Evolutionary conservation across 306 rosid species (phyloP).

Genomic region (Cucumis cinereus): DNA sequence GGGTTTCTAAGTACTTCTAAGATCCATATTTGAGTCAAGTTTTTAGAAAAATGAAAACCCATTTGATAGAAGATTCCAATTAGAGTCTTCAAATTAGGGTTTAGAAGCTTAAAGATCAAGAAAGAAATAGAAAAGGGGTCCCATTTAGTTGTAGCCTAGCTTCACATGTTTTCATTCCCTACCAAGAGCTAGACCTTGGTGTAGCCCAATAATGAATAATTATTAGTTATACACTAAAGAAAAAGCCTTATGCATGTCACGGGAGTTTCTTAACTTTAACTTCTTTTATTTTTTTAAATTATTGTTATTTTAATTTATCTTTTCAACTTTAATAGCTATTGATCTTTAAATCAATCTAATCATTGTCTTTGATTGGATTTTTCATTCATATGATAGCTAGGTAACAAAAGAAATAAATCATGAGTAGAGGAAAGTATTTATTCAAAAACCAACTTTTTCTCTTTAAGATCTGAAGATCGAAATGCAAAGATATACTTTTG

Average conservation of each 20-base stretch:
- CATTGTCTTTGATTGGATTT: neutral
- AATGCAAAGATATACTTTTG: too few relatives aligned
- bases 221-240: neutral
- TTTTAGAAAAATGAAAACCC: neutral
- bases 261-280: neutral
- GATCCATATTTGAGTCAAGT: neutral
- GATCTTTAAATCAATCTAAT: neutral
- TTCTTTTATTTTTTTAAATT: too few relatives aligned
- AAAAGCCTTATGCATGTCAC: neutral
- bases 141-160: neutral
- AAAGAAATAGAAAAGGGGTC: neutral
- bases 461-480: too few relatives aligned
- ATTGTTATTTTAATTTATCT: too few relatives aligned
- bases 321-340: too few relatives aligned
- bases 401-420: too few relatives aligned
- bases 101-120: neutral
- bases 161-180: constrained; percentile 9
- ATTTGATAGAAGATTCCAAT: neutral
- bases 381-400: neutral
- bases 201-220: neutral
- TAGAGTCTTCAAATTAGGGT: neutral
- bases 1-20: neutral
- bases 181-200: neutral
- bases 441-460: too few relatives aligned
- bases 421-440: too few relatives aligned